These are phyloP conservation scores for Xanthoparmelia taractica DNA, from an alignment of 495 filamentous ascomycete genomes.

Conservation along the genomic window DNA sequence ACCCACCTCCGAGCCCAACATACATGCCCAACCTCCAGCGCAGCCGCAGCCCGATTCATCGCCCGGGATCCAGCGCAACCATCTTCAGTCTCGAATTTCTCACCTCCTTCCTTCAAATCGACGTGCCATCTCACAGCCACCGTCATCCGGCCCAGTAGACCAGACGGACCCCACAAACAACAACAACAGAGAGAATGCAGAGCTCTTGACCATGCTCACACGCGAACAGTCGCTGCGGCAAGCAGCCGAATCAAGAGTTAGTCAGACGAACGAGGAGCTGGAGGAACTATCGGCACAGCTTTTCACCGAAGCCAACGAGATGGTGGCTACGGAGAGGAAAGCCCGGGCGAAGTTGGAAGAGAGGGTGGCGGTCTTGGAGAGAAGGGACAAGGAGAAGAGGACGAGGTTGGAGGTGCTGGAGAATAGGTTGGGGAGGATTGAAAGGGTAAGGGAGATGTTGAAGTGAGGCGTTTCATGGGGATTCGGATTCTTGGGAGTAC, in stretches of 20 bases:
- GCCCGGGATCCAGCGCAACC: constrained; percentile 26
- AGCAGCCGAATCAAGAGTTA: constrained; percentile 65
- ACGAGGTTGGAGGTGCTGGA: constrained; percentile 66
- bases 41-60: constrained; percentile 47
- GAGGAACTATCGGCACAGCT: constrained; percentile 82
- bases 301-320: constrained; percentile 93
- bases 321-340: constrained; percentile 85
- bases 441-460: constrained; percentile 58
- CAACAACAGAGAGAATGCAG: constrained; percentile 32
- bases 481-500: too few species aligned
- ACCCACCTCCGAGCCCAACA: constrained; percentile 24
- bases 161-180: constrained; percentile 22
- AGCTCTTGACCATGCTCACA: constrained; percentile 60
- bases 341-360: constrained; percentile 74
- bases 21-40: constrained; percentile 29
- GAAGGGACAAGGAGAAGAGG: constrained; percentile 62
- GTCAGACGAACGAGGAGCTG: constrained; percentile 66
- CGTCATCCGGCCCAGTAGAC: constrained; percentile 30
- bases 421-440: constrained; percentile 70
- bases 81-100: constrained; percentile 19
- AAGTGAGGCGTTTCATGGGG: too few species aligned
- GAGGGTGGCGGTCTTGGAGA: constrained; percentile 59
- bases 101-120: constrained; percentile 31
- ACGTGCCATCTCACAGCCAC: constrained; percentile 47
- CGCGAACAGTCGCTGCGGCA: constrained; percentile 64